phyloP scores from a whole-genome alignment of 2,329 filamentous ascomycete genomes.

The Penicillium expansum region DNA sequence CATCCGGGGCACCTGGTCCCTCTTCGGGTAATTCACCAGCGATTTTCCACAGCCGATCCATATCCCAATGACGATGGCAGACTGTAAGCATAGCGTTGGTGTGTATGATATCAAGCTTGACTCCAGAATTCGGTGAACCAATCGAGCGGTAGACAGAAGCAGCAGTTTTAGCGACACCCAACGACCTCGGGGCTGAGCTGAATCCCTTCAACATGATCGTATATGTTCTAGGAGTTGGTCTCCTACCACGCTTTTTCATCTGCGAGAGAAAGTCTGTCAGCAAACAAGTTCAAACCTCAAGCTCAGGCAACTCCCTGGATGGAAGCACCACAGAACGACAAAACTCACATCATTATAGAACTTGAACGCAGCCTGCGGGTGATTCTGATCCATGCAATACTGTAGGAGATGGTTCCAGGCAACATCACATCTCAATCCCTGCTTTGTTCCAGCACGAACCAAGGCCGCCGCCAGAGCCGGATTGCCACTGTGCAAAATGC shows the following conservation, averaged over 20 bases:
- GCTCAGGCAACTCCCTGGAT: not conserved
- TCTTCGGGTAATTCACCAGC: slow-evolving; percentile 66
- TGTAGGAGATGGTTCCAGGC: slow-evolving; percentile 87
- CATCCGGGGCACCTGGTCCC: slow-evolving; percentile 63
- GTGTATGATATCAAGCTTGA: slow-evolving; percentile 75
- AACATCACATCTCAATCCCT: slow-evolving; percentile 62
- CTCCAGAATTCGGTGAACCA: slow-evolving; percentile 57
- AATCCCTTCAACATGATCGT: slow-evolving; percentile 79
- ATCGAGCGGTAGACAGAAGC: slow-evolving; percentile 76
- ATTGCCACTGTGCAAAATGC: slow-evolving; percentile 58
- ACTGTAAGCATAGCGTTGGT: slow-evolving; percentile 84
- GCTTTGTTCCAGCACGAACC: slow-evolving; percentile 64
- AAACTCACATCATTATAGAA: slow-evolving; percentile 77
- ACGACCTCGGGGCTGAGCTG: slow-evolving; percentile 55
- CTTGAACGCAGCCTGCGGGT: slow-evolving; percentile 66
- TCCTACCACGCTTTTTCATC: slow-evolving; percentile 93
- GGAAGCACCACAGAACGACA: not conserved
- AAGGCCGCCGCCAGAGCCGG: slow-evolving; percentile 67
- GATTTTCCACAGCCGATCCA: slow-evolving; percentile 78
- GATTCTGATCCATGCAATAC: slow-evolving; percentile 62
- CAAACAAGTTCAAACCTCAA: not conserved
- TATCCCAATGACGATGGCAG: slow-evolving; percentile 69
- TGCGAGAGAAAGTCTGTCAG: slow-evolving; percentile 34
- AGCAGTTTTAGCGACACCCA: slow-evolving; percentile 61
- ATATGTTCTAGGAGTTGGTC: slow-evolving; percentile 78